phyloP scores from a whole-genome alignment of 805 yeast genomes.

The Lachancea waltii region DNA sequence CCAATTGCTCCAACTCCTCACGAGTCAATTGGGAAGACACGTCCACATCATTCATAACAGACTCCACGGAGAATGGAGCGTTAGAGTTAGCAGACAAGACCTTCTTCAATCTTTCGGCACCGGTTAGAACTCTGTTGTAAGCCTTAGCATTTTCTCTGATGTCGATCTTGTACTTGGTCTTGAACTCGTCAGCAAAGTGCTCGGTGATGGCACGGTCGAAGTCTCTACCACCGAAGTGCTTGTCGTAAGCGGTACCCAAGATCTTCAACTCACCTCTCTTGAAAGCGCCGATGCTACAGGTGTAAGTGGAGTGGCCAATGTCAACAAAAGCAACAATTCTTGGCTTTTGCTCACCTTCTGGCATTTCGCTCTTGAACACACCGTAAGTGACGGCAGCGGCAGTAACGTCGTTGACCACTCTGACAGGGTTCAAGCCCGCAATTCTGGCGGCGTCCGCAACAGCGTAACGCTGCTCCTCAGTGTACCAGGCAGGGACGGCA shows the following conservation, averaged over 20 bases:
- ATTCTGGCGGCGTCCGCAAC: constrained; percentile 90
- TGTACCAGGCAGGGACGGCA: constrained; percentile 96
- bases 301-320: constrained; percentile 94
- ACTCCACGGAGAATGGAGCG: constrained; percentile 93
- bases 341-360: constrained; percentile 74
- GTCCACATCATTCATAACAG: constrained; percentile 95
- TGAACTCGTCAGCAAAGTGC: constrained; percentile 90
- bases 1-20: constrained; percentile 87
- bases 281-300: constrained; percentile 82
- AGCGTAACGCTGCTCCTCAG: constrained; percentile 95
- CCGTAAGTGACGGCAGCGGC: constrained; percentile 99
- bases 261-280: constrained; percentile 95
- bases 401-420: constrained; percentile 94
- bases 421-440: constrained; percentile 96
- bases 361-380: constrained; percentile 93
- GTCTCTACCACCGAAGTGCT: constrained; percentile 98
- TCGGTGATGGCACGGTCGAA: constrained; percentile 90
- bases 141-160: constrained; percentile 90
- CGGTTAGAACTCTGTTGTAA: constrained; percentile 82
- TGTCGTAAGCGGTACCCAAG: constrained; percentile 86
- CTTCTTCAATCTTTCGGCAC: constrained; percentile 92
- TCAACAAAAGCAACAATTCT: constrained; percentile 89
- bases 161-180: constrained; percentile 87
- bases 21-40: constrained; percentile 84
- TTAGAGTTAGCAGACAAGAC: constrained; percentile 90